phyloP scores from a whole-genome alignment of 2,329 filamentous ascomycete genomes.

The Neofusicoccum umdonicola region DNA sequence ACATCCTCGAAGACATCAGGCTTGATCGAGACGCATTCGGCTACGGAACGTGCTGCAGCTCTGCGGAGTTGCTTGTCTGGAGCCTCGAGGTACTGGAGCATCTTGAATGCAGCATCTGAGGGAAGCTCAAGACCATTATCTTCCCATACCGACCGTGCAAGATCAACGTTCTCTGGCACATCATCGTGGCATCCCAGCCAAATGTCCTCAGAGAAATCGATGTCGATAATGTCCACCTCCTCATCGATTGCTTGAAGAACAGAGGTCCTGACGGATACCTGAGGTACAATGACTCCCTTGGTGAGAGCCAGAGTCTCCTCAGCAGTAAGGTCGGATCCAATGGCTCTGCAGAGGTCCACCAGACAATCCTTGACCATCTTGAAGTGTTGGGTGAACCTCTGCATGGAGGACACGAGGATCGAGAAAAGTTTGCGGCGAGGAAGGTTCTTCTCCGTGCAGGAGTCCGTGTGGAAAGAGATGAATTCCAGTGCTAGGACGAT shows the following conservation, averaged over 20 bases:
- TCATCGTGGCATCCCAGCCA: conserved; percentile 94
- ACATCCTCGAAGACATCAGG: conserved; percentile 60
- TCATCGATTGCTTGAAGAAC: conserved; percentile 86
- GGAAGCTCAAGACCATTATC: conserved; percentile 78
- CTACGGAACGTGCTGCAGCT: conserved; percentile 77
- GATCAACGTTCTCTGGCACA: conserved; percentile 77
- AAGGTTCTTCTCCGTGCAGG: conserved; percentile 71
- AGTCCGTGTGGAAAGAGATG: conserved; percentile 80
- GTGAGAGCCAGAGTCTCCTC: conserved; percentile 75
- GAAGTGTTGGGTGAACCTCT: conserved; percentile 87
- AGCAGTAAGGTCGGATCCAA: conserved; percentile 74
- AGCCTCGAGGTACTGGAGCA: conserved; percentile 76
- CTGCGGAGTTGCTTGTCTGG: conserved; percentile 78
- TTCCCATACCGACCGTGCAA: conserved; percentile 89
- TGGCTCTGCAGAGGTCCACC: conserved; percentile 76
- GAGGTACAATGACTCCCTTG: conserved; percentile 73
- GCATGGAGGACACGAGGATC: conserved; percentile 76
- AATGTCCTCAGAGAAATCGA: conserved; percentile 82
- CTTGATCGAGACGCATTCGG: conserved; percentile 66
- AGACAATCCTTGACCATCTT: conserved; percentile 93
- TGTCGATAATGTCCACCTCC: conserved; percentile 86
- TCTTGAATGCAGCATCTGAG: conserved; percentile 61
- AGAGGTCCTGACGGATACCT: conserved; percentile 76
- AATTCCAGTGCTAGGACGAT: conserved; percentile 86
- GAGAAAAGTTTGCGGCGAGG: conserved; percentile 73